Base-by-base conservation (phyloP, 2,329 filamentous ascomycete species). In the Trichoderma simmonsii region DNA sequence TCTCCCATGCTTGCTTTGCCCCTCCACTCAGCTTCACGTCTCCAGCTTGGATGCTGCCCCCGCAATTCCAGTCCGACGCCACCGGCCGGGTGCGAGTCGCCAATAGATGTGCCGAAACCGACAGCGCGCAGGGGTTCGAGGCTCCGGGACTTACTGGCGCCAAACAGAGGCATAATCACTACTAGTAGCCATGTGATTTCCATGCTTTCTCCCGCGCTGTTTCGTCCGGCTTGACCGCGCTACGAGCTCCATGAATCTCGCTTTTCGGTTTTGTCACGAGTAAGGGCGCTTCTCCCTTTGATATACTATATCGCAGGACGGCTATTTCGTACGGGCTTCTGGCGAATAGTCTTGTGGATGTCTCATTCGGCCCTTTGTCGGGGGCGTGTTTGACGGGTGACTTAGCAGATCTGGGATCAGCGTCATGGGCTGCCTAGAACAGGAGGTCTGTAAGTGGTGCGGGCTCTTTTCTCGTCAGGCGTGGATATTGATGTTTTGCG, bases 361-460 rank as follows among this genome's bases (percentile, higher is more conserved):
- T 56, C 59, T 26, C 43, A 65, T 71, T 71, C 69, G 69, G 69
- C 69, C 69, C 69, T 71, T 71, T 71, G 60, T 71, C 68, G 60
- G 51, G 43, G 65, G 51, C 36, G 65, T 69, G 56, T 48, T 61
- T 69, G 66, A 43, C 56, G 26, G 34, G 36, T 18, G 32, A 69
- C 32, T 61, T 39, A 34, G 64, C 64, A 67, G 51, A 67, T 59
- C 64, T 68, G 54, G 56, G 66, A 61, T 69, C 66, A 36, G 66
- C 61, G 84, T 24, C 90, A 90, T 3, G 85, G 81, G 39, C 91
- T 82, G 68, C 78, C 71, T 71, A 85, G 76, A 76, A 87, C 86
- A 18, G 85, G 85, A 9, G 71, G 73, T 60, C 79, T 71, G 51
- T 66, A 56, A 60, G 70, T 59, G 60, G 32, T 59, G 67, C 57